Percentiles rank a stretch among this genome's conserved stretches.
These are phyloP conservation scores for Capsella bursapastoris DNA, from an alignment of 345 rosid genomes.

Conservation along the genomic window DNA sequence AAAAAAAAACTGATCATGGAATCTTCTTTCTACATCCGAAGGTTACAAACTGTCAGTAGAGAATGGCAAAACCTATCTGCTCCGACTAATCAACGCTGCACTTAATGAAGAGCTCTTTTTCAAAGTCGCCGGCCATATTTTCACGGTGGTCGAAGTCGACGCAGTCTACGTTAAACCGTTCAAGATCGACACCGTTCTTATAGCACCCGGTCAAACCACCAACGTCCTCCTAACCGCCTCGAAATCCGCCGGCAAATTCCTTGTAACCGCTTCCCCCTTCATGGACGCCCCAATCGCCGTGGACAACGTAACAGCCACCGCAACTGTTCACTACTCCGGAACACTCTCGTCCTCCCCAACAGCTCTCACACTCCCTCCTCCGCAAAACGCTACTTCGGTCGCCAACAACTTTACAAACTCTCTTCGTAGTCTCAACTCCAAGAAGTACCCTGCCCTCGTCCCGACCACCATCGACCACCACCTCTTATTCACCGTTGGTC, in stretches of 20 bases:
- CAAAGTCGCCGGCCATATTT: slow-evolving; percentile 84
- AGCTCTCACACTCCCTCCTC: slow-evolving; percentile 63
- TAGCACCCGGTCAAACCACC: slow-evolving; percentile 94
- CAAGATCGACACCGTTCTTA: slow-evolving; percentile 59
- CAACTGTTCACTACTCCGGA: slow-evolving; percentile 81
- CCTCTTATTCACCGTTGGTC: slow-evolving; percentile 79
- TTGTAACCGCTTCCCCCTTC: slow-evolving; percentile 82
- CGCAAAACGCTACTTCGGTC: slow-evolving; percentile 71
- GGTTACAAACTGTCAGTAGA: slow-evolving; percentile 66
- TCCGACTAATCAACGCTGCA: slow-evolving; percentile 87
- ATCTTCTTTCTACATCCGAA: slow-evolving; percentile 28
- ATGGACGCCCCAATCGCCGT: slow-evolving; percentile 89
- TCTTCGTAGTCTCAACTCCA: slow-evolving; percentile 80
- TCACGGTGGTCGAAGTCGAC: slow-evolving; percentile 91
- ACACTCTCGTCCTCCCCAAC: slow-evolving; percentile 64
- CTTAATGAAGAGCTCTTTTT: slow-evolving; percentile 96
- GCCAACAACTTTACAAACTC: slow-evolving; percentile 64
- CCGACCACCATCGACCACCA: slow-evolving; percentile 73
- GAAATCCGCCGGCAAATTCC: slow-evolving; percentile 62
- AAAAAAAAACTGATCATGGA: not conserved
- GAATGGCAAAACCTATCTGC: slow-evolving; percentile 72
- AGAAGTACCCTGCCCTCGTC: slow-evolving; percentile 72
- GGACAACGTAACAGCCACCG: slow-evolving; percentile 84
- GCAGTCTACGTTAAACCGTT: slow-evolving; percentile 87
- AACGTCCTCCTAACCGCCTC: slow-evolving; percentile 69